Conservation (phyloP, 441 rosid genomes). For the Iberis amara region DNA sequence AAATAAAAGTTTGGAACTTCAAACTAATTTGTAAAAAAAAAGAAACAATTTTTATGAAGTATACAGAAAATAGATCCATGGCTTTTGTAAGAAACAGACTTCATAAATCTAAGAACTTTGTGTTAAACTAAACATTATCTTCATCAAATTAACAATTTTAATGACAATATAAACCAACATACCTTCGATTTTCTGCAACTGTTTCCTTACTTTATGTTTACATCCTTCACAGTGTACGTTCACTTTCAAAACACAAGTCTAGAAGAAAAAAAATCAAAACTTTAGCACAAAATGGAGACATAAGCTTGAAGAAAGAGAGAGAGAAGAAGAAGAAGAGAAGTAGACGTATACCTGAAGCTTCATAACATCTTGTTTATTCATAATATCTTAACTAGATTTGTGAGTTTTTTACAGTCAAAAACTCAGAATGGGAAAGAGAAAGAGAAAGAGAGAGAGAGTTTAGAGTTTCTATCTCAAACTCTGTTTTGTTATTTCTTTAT, state of each 20-base stretch:
- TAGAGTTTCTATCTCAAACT: neutral
- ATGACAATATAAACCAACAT: slow-evolving; percentile 1
- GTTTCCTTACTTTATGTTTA: slow-evolving; percentile 67
- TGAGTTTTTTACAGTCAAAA: neutral
- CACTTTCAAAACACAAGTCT: slow-evolving; percentile 86
- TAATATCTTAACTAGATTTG: slow-evolving; percentile 27
- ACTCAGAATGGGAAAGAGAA: neutral
- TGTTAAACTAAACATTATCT: neutral
- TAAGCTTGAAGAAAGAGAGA: neutral
- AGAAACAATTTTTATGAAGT: too few relatives aligned
- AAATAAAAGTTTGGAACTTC: too few relatives aligned
- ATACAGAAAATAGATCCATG: slow-evolving; percentile 8
- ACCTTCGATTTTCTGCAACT: slow-evolving; percentile 78
- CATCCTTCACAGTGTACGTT: slow-evolving; percentile 95
- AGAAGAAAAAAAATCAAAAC: slow-evolving; percentile 27
- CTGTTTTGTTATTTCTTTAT: neutral
- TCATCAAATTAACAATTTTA: neutral
- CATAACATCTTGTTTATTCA: slow-evolving; percentile 71
- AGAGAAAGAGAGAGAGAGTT: slow-evolving; percentile 6
- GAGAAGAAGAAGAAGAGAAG: neutral
- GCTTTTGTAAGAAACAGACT: neutral
- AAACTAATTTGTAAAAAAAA: too few relatives aligned
- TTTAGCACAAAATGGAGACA: slow-evolving; percentile 18
- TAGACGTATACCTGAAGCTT: slow-evolving; percentile 66
- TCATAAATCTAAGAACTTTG: neutral